Evolutionary conservation across 371 early-diverging fungal genomes (phyloP).

Genomic region (Apophysomyces elegans): DNA sequence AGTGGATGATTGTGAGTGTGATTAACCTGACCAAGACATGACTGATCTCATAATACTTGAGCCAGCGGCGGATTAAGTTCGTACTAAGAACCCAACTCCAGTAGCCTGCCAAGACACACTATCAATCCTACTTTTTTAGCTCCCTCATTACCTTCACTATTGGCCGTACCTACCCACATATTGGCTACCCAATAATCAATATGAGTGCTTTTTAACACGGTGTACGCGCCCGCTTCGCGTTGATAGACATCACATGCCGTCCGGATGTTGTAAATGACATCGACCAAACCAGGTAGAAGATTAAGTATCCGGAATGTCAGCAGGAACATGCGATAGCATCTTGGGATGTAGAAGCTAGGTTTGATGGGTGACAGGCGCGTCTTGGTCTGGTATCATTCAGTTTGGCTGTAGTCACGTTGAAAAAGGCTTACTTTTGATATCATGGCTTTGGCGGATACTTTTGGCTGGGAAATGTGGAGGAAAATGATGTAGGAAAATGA

Average conservation of each 20-base stretch:
- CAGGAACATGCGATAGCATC: slow-evolving; percentile 42
- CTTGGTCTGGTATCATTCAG: no score
- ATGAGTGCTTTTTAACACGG: slow-evolving; percentile 53
- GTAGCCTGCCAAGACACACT: slow-evolving; percentile 60
- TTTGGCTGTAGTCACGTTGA: no score
- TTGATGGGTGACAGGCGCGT: no score
- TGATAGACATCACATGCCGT: slow-evolving; percentile 40
- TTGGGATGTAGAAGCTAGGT: slow-evolving; percentile 47
- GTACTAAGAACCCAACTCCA: slow-evolving; percentile 65
- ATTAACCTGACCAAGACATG: slow-evolving; percentile 60
- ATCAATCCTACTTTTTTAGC: not conserved
- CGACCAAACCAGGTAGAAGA: slow-evolving; percentile 52
- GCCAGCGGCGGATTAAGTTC: slow-evolving; percentile 64
- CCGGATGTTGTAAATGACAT: slow-evolving; percentile 43
- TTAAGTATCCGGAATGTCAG: slow-evolving; percentile 47
- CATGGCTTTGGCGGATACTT: no score
- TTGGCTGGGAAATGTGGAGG: no score
- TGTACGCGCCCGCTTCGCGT: slow-evolving; percentile 54
- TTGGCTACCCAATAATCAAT: slow-evolving; percentile 61
- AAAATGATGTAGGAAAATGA: no score
- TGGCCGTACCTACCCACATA: slow-evolving; percentile 52
- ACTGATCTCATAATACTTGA: slow-evolving; percentile 63
- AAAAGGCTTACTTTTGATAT: no score
- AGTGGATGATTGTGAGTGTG: slow-evolving; percentile 54
- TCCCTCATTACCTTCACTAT: no score